These are phyloP conservation scores for Termitomyces sp. DNA, from an alignment of 768 basidiomycete species.

Conservation along the genomic window DNA sequence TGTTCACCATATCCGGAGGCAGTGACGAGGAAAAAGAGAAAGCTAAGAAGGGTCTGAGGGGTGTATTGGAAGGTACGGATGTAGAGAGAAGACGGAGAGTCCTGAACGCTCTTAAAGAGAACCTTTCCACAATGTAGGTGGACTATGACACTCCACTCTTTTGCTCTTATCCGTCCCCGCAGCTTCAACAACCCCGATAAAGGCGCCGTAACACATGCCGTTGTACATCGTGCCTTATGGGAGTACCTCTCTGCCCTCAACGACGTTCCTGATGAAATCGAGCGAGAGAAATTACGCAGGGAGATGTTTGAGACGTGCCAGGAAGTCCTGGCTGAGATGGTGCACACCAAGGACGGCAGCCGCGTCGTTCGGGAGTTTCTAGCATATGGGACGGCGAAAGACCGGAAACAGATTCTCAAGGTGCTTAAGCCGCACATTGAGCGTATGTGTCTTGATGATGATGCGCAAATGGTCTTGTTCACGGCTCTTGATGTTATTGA, in stretches of 20 bases:
- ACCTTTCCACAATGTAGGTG: slow-evolving; percentile 67
- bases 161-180: slow-evolving; percentile 1
- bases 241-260: slow-evolving; percentile 72
- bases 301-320: slow-evolving; percentile 87
- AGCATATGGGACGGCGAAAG: slow-evolving; percentile 82
- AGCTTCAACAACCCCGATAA: slow-evolving; percentile 94
- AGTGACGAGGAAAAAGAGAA: slow-evolving; percentile 59
- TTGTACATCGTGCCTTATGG: slow-evolving; percentile 84
- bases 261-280: slow-evolving; percentile 51
- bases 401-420: slow-evolving; percentile 89
- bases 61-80: slow-evolving; percentile 60
- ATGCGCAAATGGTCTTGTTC: slow-evolving; percentile 87
- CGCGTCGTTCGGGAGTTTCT: slow-evolving; percentile 83
- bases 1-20: slow-evolving; percentile 56
- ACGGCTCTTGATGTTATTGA: slow-evolving; percentile 88
- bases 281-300: slow-evolving; percentile 65
- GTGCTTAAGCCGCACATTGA: slow-evolving; percentile 84
- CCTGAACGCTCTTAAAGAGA: slow-evolving; percentile 64
- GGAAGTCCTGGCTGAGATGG: slow-evolving; percentile 86
- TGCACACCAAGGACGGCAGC: slow-evolving; percentile 90
- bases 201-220: slow-evolving; percentile 78
- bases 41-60: slow-evolving; percentile 61
- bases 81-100: slow-evolving; percentile 62
- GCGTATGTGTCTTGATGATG: slow-evolving; percentile 83
- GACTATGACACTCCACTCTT: background rate